Conservation (phyloP, 768 basidiomycete genomes). For the Antrodiella citrinella region DNA sequence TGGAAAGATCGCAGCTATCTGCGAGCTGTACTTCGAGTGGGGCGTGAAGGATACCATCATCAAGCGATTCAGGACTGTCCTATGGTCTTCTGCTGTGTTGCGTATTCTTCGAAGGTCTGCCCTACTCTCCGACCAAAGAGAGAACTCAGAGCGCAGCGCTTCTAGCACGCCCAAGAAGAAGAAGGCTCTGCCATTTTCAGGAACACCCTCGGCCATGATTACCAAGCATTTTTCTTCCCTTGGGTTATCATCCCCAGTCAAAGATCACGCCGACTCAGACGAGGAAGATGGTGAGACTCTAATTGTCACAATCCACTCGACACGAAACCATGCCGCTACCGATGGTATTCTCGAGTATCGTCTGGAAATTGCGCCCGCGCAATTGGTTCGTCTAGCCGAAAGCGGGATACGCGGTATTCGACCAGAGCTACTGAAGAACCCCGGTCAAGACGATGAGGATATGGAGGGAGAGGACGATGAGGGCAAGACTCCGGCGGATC, state of each 20-base stretch:
- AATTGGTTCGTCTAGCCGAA: constrained; percentile 57
- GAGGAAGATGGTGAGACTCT: constrained; percentile 34
- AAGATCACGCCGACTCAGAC: constrained; percentile 3
- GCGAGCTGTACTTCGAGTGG: constrained; percentile 92
- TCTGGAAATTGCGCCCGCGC: constrained; percentile 61
- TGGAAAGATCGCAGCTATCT: constrained; percentile 62
- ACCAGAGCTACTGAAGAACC: constrained; percentile 21
- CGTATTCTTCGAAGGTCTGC: constrained; percentile 62
- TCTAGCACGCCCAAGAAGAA: constrained; percentile 35
- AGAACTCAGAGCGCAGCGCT: background rate
- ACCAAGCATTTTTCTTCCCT: constrained; percentile 46
- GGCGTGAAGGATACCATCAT: constrained; percentile 76
- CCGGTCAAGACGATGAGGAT: constrained; percentile 41
- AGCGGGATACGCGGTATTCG: constrained; percentile 60
- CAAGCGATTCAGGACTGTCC: constrained; percentile 74
- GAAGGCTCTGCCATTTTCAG: constrained; percentile 7
- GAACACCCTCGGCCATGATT: constrained; percentile 45
- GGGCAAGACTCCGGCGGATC: constrained; percentile 37
- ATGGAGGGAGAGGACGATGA: constrained; percentile 42
- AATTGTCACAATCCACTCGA: constrained; percentile 58
- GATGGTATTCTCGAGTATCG: constrained; percentile 73
- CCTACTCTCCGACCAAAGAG: constrained; percentile 35
- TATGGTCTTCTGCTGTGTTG: constrained; percentile 72
- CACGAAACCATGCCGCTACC: constrained; percentile 61
- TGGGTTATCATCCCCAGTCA: constrained; percentile 20